Base-by-base conservation (phyloP, 148 eudicot species). In the Arbutus unedo region DNA sequence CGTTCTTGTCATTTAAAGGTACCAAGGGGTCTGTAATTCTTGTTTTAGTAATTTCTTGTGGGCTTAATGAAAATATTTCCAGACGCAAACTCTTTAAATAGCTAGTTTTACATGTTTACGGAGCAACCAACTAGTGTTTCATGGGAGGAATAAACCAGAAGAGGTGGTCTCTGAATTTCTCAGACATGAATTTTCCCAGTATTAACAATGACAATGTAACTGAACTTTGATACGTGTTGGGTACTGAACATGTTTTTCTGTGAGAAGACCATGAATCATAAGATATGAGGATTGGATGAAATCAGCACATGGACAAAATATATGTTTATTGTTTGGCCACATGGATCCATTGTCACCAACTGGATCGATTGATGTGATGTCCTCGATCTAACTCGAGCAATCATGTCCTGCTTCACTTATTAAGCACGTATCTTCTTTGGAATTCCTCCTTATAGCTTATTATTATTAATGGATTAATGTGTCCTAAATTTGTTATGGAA, bases 1-100 rank as follows among this genome's bases (percentile, higher is more conserved):
- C 95, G 2, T 87, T 89, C 80, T 78, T 96, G 86, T 96, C 98
- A 81, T 94, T 91, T 80, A 91, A 85, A 96, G 98, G 98, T 92
- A 89, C 55, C 64, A 44, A 54, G 64, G n/a, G 41, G 51, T 62
- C 14, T 10, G 6, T 53, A 4, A n/a, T 80, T 77, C 23, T 43
- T 44, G 7, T 72, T 82, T 84, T 67, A 8, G 23, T 71, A 41
- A 19, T 76, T 77, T 31, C 38, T 31, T 31, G 38, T 31, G 38
- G 38, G 1, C 38, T 31, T 31, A 31, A 31, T 31, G 38, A 31
- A 31, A 31, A 31, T 31, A 31, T 1, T 31, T 79, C 21, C 8
- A 8, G 55, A 48, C 31, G 6, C 5, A 3, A 45, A 73, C 76
- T 74, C 25, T 74, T 50, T 48, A 74, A 15, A 78, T 62, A 18